Evolutionary conservation across 2,329 filamentous ascomycete species (phyloP).

Genomic region (Colletotrichum melonis): DNA sequence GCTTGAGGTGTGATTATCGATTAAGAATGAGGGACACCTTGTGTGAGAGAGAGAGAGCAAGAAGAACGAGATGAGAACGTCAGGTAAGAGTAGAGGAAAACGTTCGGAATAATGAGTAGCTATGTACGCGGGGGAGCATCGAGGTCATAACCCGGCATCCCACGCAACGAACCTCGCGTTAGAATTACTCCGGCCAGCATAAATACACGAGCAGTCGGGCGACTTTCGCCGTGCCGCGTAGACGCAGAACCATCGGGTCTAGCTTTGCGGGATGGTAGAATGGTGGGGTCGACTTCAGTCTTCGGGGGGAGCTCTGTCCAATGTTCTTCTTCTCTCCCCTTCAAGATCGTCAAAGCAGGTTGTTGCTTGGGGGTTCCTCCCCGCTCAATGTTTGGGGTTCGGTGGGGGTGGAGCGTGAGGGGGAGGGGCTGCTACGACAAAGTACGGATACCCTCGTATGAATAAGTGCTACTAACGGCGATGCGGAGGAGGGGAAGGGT

Average conservation of each 20-base stretch:
- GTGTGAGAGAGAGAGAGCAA: not conserved
- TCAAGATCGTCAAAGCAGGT: conserved; percentile 8
- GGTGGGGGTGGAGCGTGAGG: conserved; percentile 19
- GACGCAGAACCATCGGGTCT: not conserved
- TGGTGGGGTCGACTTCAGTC: conserved; percentile 9
- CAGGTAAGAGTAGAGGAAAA: not conserved
- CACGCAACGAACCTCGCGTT: conserved; percentile 22
- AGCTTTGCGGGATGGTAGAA: not conserved
- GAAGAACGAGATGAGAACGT: not conserved
- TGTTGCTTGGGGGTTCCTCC: not conserved
- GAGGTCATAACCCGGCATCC: conserved; percentile 11
- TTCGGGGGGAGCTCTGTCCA: conserved; percentile 6
- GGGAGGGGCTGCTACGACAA: conserved; percentile 7
- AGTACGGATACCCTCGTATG: not conserved
- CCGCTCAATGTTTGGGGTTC: conserved; percentile 11
- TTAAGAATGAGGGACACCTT: not conserved
- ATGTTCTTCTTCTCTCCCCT: not conserved
- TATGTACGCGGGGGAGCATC: not conserved
- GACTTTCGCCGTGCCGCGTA: conserved; percentile 10
- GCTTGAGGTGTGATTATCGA: not conserved
- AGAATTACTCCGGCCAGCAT: conserved; percentile 27
- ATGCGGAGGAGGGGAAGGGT: not conserved
- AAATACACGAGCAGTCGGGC: not conserved
- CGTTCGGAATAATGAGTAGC: not conserved
- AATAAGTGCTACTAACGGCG: not conserved